Base-by-base conservation (phyloP, 1,284 basidiomycete genomes). In the Neonothopanus nambi region DNA sequence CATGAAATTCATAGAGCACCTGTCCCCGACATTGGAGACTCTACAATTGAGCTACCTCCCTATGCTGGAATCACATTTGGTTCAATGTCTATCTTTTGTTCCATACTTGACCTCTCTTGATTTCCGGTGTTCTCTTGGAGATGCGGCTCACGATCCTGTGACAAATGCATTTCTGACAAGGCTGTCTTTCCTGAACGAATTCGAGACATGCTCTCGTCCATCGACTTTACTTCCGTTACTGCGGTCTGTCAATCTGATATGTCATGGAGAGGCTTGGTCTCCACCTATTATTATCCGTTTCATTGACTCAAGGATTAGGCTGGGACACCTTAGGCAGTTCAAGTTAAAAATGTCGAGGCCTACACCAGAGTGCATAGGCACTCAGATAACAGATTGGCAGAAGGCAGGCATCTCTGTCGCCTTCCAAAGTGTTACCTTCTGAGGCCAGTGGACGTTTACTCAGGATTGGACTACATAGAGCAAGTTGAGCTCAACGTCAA, bases 31-130 rank as follows among this genome's bases (percentile, higher is more conserved):
- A 35, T 62, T 75, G 5, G 57, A 59, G 23, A 57, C 59, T 15
- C 65, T 77, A 40, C 61, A 57, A 28, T 56, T 77, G 5, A 56
- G 65, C 8, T 75, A 75, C 51, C 62, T 76, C 39, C 75, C 74
- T 5, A 38, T 75, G 44, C 60, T 63, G n/a, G 68, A 71, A 50
- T 50, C 40, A 21, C 61, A 71, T 33, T 52, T 74, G 13, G 39
- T 72, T 17, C 59, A 63, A 17, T 69, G 64, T 48, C 56, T 77
- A 20, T 46, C 55, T 28, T 57, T 58, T 15, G 49, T 72, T 17
- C 65, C 67, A 18, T 51, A 50, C 6, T 54, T 76, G 23, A 61
- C 54, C 6, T 53, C 60, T 26, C 59, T 76, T 38, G 64, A 67
- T 37, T 52, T 77, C 36, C 64, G 66, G 8, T 71, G 70, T 52